Percentiles rank a stretch among this genome's conserved stretches.
These are phyloP conservation scores for Gillenia trifoliata DNA, from an alignment of 306 rosid species.

Conservation along the genomic window DNA sequence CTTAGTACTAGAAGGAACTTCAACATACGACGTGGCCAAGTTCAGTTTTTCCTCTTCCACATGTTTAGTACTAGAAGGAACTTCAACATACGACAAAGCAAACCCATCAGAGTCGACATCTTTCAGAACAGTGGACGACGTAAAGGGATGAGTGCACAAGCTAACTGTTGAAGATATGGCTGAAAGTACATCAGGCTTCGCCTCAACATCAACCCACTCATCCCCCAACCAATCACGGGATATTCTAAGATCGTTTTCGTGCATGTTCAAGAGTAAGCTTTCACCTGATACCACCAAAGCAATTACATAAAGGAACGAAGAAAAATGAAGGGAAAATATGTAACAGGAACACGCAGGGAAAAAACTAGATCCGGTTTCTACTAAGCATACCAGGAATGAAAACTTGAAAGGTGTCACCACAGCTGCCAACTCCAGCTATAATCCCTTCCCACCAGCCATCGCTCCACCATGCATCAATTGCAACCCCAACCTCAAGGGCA, in stretches of 20 bases:
- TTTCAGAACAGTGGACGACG: constrained; percentile 35
- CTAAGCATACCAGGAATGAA: constrained; percentile 67
- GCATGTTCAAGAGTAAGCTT: constrained; percentile 50
- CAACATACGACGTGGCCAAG: constrained; percentile 29
- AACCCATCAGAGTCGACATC: constrained; percentile 37
- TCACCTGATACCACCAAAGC: constrained; percentile 56
- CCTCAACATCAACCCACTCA: constrained; percentile 57
- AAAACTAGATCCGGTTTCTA: neutral
- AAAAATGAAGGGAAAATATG: neutral
- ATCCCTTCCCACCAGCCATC: constrained; percentile 99
- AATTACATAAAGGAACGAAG: neutral
- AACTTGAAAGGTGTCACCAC: constrained; percentile 46
- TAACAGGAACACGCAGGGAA: neutral
- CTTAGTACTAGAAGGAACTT: constrained; percentile 32
- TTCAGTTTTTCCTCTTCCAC: constrained; percentile 37
- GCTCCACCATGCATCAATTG: constrained; percentile 99
- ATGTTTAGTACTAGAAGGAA: constrained; percentile 28
- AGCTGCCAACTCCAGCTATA: constrained; percentile 46
- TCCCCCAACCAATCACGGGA: constrained; percentile 92
- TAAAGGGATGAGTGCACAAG: constrained; percentile 34
- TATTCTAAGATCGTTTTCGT: constrained; percentile 65
- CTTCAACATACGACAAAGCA: constrained; percentile 35
- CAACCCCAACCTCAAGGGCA: constrained; percentile 54
- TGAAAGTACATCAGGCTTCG: constrained; percentile 59
- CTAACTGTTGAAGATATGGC: constrained; percentile 34